These are phyloP conservation scores for Arachnopeziza araneosa DNA, from an alignment of 2,329 filamentous ascomycete genomes.

Conservation along the genomic window DNA sequence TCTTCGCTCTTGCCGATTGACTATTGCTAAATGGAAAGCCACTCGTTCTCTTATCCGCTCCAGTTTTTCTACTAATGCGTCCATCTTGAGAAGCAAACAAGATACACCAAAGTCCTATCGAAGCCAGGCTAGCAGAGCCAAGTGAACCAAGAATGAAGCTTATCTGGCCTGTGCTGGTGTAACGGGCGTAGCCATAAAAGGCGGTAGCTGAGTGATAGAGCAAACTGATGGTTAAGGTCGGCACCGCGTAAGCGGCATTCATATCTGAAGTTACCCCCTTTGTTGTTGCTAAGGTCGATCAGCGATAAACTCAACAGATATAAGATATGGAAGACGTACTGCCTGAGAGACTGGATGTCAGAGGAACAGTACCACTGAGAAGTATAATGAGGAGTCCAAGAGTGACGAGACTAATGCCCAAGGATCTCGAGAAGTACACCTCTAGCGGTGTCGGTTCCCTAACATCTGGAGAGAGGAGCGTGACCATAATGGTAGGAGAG, in stretches of 20 bases:
- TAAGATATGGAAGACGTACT: conserved; percentile 13
- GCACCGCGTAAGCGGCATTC: conserved; percentile 51
- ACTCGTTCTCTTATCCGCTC: conserved; percentile 60
- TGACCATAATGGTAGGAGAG: conserved; percentile 55
- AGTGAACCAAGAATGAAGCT: conserved; percentile 48
- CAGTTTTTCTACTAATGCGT: conserved; percentile 55
- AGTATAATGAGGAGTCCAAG: conserved; percentile 52
- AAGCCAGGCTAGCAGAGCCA: conserved; percentile 44
- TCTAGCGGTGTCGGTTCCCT: conserved; percentile 54
- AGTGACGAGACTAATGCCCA: conserved; percentile 53
- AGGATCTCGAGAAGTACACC: conserved; percentile 55
- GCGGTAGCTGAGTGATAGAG: conserved; percentile 51
- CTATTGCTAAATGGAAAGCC: conserved; percentile 61
- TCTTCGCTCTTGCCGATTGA: conserved; percentile 34
- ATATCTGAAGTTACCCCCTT: conserved; percentile 41
- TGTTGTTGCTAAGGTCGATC: conserved; percentile 25
- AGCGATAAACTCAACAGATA: conserved; percentile 1
- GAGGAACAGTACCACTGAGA: conserved; percentile 58
- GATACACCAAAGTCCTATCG: conserved; percentile 53
- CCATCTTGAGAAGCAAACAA: conserved; percentile 45
- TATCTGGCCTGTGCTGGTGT: conserved; percentile 43
- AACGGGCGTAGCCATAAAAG: conserved; percentile 56
- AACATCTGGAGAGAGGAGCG: conserved; percentile 52
- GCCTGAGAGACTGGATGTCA: conserved; percentile 39
- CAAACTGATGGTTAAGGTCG: conserved; percentile 52